A percentile compares a stretch with the other conserved stretches of the same genome.
Evolutionary conservation across 2,329 filamentous ascomycete species (phyloP).

Genomic region (Dryadomyces quercus-mongolicae): DNA sequence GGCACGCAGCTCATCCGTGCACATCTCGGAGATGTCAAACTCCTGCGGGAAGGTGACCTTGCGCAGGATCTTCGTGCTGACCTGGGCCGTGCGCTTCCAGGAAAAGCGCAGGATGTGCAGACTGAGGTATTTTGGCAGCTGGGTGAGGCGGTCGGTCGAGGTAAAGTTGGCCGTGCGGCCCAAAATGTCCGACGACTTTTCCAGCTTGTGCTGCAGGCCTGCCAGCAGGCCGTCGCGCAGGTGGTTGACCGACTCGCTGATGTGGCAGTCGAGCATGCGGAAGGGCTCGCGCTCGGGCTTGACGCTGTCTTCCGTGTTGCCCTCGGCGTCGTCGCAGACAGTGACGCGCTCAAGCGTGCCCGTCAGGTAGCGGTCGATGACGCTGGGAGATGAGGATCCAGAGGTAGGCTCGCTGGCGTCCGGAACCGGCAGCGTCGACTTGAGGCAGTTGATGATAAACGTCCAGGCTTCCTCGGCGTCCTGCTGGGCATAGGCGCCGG

Average conservation of each 20-base stretch:
- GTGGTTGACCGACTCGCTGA: conserved; percentile 77
- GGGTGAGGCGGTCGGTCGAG: conserved; percentile 79
- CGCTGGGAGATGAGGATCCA: background rate
- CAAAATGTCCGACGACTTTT: conserved; percentile 73
- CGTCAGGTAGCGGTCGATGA: conserved; percentile 50
- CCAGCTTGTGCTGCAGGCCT: conserved; percentile 74
- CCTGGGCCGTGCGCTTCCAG: conserved; percentile 90
- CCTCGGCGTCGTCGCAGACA: conserved; percentile 72
- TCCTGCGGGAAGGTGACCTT: conserved; percentile 95
- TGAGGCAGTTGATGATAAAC: conserved; percentile 76
- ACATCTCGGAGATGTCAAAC: conserved; percentile 88
- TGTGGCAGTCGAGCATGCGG: conserved; percentile 92
- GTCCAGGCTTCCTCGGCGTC: conserved; percentile 98
- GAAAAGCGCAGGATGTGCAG: conserved; percentile 98
- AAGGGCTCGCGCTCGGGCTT: conserved; percentile 61
- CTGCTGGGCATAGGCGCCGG: conserved; percentile 88
- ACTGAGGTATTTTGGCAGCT: conserved; percentile 87
- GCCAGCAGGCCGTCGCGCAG: conserved; percentile 77
- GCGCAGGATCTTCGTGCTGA: conserved; percentile 99
- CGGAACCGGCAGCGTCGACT: conserved; percentile 59
- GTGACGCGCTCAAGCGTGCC: conserved; percentile 69
- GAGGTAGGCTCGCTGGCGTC: background rate
- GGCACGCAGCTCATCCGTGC: conserved; percentile 76
- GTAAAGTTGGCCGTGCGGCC: conserved; percentile 75
- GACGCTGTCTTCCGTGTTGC: conserved; percentile 63